Evolutionary conservation across 129 eudicot genomes (phyloP).

Genomic region (Ambrosia artemisiifolia): DNA sequence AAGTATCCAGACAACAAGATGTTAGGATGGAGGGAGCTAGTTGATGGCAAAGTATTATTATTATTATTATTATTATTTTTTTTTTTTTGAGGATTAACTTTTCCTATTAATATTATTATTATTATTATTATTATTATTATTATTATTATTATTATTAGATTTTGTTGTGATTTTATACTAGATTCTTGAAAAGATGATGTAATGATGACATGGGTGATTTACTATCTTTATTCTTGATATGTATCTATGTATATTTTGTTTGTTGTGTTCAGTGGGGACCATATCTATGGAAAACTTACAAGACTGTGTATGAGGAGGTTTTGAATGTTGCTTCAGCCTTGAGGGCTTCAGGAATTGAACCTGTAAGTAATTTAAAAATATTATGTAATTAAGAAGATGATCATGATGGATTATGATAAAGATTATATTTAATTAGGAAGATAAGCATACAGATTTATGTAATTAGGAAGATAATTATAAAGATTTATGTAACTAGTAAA

Average conservation of each 20-base stretch:
- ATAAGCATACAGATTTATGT: background rate
- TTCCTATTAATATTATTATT: too few relatives aligned
- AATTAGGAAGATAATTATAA: background rate
- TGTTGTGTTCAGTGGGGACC: constrained; percentile 67
- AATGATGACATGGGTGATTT: constrained; percentile 1
- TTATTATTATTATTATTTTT: too few relatives aligned
- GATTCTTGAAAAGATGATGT: too few relatives aligned
- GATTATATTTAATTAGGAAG: too few relatives aligned
- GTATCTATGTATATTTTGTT: background rate
- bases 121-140: too few relatives aligned
- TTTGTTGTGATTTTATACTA: background rate
- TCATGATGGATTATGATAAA: too few relatives aligned
- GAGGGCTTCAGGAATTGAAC: constrained; percentile 64
- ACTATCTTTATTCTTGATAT: background rate
- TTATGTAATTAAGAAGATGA: background rate
- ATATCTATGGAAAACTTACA: constrained; percentile 85
- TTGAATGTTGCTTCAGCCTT: constrained; percentile 66
- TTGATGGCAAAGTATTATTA: constrained; percentile 55
- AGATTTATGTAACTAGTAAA: background rate
- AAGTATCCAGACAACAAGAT: constrained; percentile 63
- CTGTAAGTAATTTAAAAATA: constrained; percentile 49
- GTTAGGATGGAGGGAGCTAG: constrained; percentile 86
- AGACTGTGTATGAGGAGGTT: constrained; percentile 67
- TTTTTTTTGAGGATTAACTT: too few relatives aligned
- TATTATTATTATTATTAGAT: too few relatives aligned